These are phyloP conservation scores for Calonectria pseudoturangicola DNA, from an alignment of 2,329 filamentous ascomycete genomes.

Conservation along the genomic window DNA sequence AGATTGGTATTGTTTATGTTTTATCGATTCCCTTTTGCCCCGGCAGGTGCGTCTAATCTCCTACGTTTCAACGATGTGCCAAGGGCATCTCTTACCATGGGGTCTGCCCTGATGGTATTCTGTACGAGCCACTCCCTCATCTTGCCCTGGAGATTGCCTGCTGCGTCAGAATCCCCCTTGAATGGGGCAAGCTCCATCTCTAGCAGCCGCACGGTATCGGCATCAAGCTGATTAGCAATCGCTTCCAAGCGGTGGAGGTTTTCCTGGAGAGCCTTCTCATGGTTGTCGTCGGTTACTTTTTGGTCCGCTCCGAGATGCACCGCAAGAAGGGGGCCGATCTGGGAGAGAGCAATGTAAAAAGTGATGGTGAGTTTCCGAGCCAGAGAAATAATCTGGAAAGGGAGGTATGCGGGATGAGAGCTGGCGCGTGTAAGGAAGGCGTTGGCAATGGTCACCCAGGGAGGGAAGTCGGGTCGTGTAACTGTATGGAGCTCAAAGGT, in stretches of 20 bases:
- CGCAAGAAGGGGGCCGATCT: conserved; percentile 82
- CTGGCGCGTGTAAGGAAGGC: conserved; percentile 62
- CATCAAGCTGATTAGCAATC: conserved; percentile 75
- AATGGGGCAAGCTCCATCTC: conserved; percentile 89
- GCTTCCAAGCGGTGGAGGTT: conserved; percentile 81
- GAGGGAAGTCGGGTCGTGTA: conserved; percentile 72
- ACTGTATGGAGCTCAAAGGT: conserved; percentile 75
- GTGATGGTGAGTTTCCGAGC: conserved; percentile 86
- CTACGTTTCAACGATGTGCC: conserved; percentile 79
- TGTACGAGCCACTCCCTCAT: conserved; percentile 92
- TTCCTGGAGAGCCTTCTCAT: conserved; percentile 73
- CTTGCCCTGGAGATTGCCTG: conserved; percentile 76
- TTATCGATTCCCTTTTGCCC: conserved; percentile 71
- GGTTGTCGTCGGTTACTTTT: conserved; percentile 56
- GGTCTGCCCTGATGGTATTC: conserved; percentile 86
- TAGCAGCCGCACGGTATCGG: conserved; percentile 82
- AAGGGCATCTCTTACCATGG: conserved; percentile 88
- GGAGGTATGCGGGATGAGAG: conserved; percentile 79
- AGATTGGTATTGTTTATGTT: conserved; percentile 37
- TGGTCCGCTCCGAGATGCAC: conserved; percentile 54
- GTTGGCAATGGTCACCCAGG: conserved; percentile 68
- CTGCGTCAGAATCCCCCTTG: conserved; percentile 79
- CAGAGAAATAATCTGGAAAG: conserved; percentile 88
- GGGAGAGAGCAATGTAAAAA: conserved; percentile 87
- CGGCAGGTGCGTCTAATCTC: conserved; percentile 77